Conservation (phyloP, 2,329 filamentous ascomycete species). For the Cladosporium phlei region DNA sequence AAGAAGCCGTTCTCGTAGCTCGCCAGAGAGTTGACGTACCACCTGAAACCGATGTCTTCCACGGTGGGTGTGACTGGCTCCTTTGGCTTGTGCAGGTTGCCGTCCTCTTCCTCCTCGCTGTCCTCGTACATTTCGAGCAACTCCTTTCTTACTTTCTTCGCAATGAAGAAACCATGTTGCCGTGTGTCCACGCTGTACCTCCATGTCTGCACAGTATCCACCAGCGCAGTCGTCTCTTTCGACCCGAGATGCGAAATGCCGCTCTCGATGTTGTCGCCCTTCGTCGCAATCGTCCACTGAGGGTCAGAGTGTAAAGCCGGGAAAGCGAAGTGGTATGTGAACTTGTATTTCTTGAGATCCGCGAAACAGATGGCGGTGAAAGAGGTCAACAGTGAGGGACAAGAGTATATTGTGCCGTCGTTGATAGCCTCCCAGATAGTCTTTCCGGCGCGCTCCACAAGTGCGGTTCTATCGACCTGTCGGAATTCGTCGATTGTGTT, state of each 20-base stretch:
- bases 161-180: constrained; percentile 95
- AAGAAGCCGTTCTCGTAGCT: constrained; percentile 88
- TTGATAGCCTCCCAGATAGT: constrained; percentile 98
- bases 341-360: constrained; percentile 94
- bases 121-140: constrained; percentile 31
- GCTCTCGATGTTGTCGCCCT: constrained; percentile 28
- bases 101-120: constrained; percentile 30
- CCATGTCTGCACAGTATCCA: constrained; percentile 84
- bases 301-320: constrained; percentile 88
- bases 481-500: constrained; percentile 95
- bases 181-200: constrained; percentile 72
- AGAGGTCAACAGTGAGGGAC: constrained; percentile 82
- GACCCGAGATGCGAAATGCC: constrained; percentile 53
- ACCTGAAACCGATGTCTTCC: constrained; percentile 62
- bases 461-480: constrained; percentile 70
- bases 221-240: constrained; percentile 71
- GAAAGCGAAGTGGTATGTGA: constrained; percentile 98
- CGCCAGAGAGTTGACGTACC: constrained; percentile 72
- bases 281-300: constrained; percentile 62
- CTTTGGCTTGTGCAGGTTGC: constrained; percentile 35
- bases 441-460: constrained; percentile 72
- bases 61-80: constrained; percentile 47
- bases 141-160: constrained; percentile 60
- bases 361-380: constrained; percentile 89
- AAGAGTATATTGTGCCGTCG: constrained; percentile 92